Evolutionary conservation across 73 alveolate genomes (phyloP), one percentile per base, ranked within the genome.

Genomic region (Paramecium bursaria): DNA sequence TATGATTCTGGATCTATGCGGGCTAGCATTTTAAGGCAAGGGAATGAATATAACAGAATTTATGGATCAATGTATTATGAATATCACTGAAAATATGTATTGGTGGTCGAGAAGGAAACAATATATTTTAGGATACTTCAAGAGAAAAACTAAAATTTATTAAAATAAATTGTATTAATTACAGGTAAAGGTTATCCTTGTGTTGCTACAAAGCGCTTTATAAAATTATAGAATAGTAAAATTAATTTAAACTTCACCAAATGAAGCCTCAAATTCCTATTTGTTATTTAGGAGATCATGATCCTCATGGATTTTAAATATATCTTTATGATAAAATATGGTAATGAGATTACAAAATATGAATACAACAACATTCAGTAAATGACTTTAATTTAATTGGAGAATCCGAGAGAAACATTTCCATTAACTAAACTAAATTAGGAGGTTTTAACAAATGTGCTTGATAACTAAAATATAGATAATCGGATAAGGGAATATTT

Each of bases 171-270:
- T 10, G 82, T 67, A 3, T 14, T 67, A 22, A 67, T 67, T 19
- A 67, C 82, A 35, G 76, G 76, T 6, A 57, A 57, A 57, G 82
- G 82, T 10, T 67, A 67, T 67, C 82, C 82, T 19, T 67, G 82
- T 42, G 19, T 39, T 42, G 54, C 82, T 0, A 67, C 82, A 4
- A 67, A 67, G 9, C 21, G 14, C 14, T 67, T 67, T 39, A 15
- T 67, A 1, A 67, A 67, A 67, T 67, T n/a, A n/a, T n/a, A n/a
- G n/a, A n/a, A n/a, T n/a, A n/a, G n/a, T n/a, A n/a, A n/a, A n/a
- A n/a, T n/a, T n/a, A n/a, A n/a, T n/a, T n/a, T n/a, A n/a, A 67
- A 39, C 19, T 67, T 5, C 44, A 53, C 6, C 4, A 21, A 1
- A 15, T 33, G 82, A 67, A 67, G 15, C 82, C 82, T 7, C 27